These are phyloP conservation scores for Bipolaris gigantea DNA, from an alignment of 2,329 filamentous ascomycete species.

Conservation along the genomic window DNA sequence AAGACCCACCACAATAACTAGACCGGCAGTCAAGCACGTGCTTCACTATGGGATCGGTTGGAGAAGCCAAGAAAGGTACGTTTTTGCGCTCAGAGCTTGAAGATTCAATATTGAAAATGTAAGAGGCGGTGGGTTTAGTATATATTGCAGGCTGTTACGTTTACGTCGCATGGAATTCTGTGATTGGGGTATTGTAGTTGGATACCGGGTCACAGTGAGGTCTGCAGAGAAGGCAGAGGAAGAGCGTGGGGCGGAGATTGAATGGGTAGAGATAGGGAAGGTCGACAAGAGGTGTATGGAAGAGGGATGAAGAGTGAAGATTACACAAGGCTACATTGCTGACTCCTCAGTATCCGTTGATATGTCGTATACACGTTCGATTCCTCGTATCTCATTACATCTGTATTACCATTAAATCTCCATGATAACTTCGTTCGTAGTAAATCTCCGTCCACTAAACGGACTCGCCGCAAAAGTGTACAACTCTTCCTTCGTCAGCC, in stretches of 20 bases:
- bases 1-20: too few relatives aligned
- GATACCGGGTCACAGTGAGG: neutral
- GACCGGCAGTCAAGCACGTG: too few relatives aligned
- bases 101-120: neutral
- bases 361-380: too few relatives aligned
- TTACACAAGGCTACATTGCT: too few relatives aligned
- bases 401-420: constrained; percentile 9
- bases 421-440: constrained; percentile 29
- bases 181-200: neutral
- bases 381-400: too few relatives aligned
- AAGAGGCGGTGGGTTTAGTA: neutral
- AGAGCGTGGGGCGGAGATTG: neutral
- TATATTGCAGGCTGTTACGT: constrained; percentile 1
- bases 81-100: neutral
- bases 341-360: too few relatives aligned
- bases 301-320: too few relatives aligned
- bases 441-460: constrained; percentile 29
- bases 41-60: neutral
- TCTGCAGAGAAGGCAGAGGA: neutral
- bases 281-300: too few relatives aligned
- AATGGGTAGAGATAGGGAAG: neutral
- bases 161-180: constrained; percentile 2
- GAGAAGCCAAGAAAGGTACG: constrained; percentile 3
- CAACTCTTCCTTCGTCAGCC: constrained; percentile 30
- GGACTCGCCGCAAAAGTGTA: constrained; percentile 30